These are phyloP conservation scores for Phytophthora citrophthora DNA, from an alignment of 352 stramenopile species.

Conservation along the genomic window DNA sequence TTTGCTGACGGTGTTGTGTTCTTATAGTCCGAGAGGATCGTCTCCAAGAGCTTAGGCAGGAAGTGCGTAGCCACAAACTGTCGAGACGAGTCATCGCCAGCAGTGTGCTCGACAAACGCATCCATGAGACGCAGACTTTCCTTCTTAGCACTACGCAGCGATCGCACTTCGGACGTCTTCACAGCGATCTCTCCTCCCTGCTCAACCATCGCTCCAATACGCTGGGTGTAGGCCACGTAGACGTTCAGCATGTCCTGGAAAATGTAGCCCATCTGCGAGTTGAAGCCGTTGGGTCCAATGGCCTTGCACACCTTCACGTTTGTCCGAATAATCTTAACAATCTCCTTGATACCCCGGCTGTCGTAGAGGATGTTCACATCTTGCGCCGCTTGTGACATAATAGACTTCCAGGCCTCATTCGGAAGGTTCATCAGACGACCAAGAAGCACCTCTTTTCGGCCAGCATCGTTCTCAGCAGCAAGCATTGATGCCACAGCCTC, in stretches of 20 bases:
- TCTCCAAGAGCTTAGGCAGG: constrained; percentile 96
- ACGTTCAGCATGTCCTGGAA: constrained; percentile 99
- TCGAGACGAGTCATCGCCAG: constrained; percentile 69
- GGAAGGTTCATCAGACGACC: constrained; percentile 96
- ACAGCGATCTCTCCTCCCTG: constrained; percentile 95
- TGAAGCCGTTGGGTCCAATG: constrained; percentile 95
- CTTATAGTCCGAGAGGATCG: constrained; percentile 97
- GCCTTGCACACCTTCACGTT: constrained; percentile 97
- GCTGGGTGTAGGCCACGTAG: constrained; percentile 98
- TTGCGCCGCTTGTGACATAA: constrained; percentile 79
- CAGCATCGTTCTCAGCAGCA: constrained; percentile 73
- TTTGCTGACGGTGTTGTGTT: constrained; percentile 72
- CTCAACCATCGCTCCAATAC: constrained; percentile 92
- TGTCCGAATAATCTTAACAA: constrained; percentile 98
- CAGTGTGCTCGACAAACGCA: constrained; percentile 94
- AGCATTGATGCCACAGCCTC: constrained; percentile 95
- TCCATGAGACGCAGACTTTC: constrained; percentile 97
- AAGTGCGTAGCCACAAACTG: constrained; percentile 94
- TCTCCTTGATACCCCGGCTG: constrained; percentile 83
- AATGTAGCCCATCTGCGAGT: constrained; percentile 97
- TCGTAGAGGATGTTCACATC: constrained; percentile 87
- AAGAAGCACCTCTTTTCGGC: constrained; percentile 92
- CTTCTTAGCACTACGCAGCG: constrained; percentile 97
- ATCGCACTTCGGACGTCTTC: constrained; percentile 92
- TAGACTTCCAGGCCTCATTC: constrained; percentile 92